Base-by-base conservation (phyloP, 169 alveolate genomes). In the Eimeria necatrix region DNA sequence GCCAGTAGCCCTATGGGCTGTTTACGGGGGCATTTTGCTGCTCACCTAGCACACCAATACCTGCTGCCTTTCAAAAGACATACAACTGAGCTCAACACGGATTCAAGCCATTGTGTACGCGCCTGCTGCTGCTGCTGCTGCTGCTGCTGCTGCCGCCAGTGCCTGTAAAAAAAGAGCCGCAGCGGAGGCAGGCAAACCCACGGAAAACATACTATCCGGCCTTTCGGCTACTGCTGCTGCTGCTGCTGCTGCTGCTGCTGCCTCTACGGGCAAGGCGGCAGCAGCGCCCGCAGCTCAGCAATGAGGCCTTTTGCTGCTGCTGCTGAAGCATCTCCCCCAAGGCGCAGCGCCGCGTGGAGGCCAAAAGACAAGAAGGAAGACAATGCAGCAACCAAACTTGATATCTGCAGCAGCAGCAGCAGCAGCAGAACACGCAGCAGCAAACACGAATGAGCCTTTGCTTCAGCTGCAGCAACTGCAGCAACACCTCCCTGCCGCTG, bases 161-260 rank as follows among this genome's bases (percentile, higher is more conserved):
- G 32, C 73, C 73, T 61, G 4, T 7, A 61, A 4, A 71, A 32
- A 7, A 48, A 5, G 32, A 71, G 81, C 51, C 41, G 5, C 81
- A n/a, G n/a, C 14, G 81, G 81, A 48, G 81, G 53, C 81, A 26
- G 51, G 51, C 16, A 4, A 71, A n/a, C 4, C 49, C 16, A 5
- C 49, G 4, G 32, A 16, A 71, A 9, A 71, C 14, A 61, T 61
- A 12, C 24, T 48, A 22, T 80, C 60, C 26, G 9, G 64, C 59
- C 9, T 48, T 12, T 49, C 48, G 87, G 8, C 61, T 9, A n/a
- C 64, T 24, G 49, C 51, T 24, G 71, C 64, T 20, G 87, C 87
- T 76, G 87, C 87, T 71, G 83, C 83, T 71, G 73, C 73, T 61
- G 81, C 81, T n/a, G 81, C 81, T 71, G 81, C 87, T 48, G 24